Evolutionary conservation across 2,329 filamentous ascomycete species (phyloP).

Genomic region (Neofusicoccum sp.): DNA sequence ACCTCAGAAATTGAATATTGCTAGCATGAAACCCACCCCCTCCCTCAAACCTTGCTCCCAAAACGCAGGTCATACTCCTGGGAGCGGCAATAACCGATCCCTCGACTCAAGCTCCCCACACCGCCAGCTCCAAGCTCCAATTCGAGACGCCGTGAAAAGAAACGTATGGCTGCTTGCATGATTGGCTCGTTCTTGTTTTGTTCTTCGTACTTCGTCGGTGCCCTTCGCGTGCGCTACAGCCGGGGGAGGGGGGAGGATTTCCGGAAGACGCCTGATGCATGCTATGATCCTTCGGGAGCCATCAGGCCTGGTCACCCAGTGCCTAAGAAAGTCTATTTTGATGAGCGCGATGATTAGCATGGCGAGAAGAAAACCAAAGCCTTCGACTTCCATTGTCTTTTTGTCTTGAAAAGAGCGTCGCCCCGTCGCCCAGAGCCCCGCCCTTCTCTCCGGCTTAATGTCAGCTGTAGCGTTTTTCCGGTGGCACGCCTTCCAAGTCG

Average conservation of each 20-base stretch:
- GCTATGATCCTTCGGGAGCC: background rate
- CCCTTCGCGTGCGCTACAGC: background rate
- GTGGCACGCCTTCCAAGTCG: background rate
- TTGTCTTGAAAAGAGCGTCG: background rate
- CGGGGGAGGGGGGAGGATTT: background rate
- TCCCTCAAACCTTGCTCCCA: background rate
- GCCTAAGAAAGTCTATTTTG: constrained; percentile 12
- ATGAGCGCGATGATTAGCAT: background rate
- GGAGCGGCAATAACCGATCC: background rate
- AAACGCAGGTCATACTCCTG: background rate
- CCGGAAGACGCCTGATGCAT: constrained; percentile 1
- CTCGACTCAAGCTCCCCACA: background rate
- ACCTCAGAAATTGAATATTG: background rate
- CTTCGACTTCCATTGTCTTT: background rate
- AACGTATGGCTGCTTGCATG: background rate
- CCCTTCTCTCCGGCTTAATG: background rate
- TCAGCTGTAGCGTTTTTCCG: constrained; percentile 4
- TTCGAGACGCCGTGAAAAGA: too few relatives aligned
- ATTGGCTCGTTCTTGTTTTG: background rate
- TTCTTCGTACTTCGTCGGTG: background rate
- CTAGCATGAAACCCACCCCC: background rate
- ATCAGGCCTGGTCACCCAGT: background rate
- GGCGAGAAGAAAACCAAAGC: background rate
- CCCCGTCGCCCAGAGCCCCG: background rate
- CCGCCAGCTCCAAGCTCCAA: background rate